These are phyloP conservation scores for Zygosaccharomyces lentus DNA, from an alignment of 805 yeast genomes.

Conservation along the genomic window DNA sequence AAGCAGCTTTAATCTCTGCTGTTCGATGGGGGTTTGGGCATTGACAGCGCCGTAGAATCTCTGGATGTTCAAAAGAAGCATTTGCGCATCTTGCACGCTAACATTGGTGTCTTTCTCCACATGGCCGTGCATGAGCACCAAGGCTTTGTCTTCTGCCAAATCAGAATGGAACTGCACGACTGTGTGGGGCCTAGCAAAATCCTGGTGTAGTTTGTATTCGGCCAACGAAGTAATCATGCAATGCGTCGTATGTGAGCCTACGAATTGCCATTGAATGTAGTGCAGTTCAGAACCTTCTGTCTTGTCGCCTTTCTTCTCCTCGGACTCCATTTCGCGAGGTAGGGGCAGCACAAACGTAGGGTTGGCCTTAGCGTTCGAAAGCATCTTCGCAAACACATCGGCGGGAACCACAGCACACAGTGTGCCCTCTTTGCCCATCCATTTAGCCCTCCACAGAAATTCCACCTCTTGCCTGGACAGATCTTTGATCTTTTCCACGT, in stretches of 20 bases:
- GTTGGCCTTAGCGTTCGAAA: constrained; percentile 60
- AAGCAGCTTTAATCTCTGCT: constrained; percentile 54
- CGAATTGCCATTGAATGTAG: constrained; percentile 89
- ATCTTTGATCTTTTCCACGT: constrained; percentile 55
- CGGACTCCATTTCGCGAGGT: constrained; percentile 53
- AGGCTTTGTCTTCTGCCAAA: constrained; percentile 49
- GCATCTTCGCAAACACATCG: constrained; percentile 58
- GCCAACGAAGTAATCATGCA: constrained; percentile 88
- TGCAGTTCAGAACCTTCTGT: constrained; percentile 66
- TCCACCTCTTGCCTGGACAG: constrained; percentile 65
- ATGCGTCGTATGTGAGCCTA: constrained; percentile 77
- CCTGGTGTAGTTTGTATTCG: constrained; percentile 85
- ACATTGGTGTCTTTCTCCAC: constrained; percentile 69
- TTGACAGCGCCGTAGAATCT: constrained; percentile 75
- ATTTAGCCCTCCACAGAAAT: constrained; percentile 84
- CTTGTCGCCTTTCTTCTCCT: constrained; percentile 36
- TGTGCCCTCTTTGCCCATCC: constrained; percentile 53
- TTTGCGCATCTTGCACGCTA: constrained; percentile 69
- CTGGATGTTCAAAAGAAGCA: constrained; percentile 70
- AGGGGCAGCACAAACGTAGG: constrained; percentile 89
- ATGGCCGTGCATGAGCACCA: constrained; percentile 82
- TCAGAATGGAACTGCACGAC: constrained; percentile 86
- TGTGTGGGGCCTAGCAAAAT: constrained; percentile 93
- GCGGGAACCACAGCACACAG: constrained; percentile 61
- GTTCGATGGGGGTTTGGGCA: constrained; percentile 39